These are phyloP conservation scores for Nemania sp. DNA, from an alignment of 2,329 filamentous ascomycete species.

Conservation along the genomic window DNA sequence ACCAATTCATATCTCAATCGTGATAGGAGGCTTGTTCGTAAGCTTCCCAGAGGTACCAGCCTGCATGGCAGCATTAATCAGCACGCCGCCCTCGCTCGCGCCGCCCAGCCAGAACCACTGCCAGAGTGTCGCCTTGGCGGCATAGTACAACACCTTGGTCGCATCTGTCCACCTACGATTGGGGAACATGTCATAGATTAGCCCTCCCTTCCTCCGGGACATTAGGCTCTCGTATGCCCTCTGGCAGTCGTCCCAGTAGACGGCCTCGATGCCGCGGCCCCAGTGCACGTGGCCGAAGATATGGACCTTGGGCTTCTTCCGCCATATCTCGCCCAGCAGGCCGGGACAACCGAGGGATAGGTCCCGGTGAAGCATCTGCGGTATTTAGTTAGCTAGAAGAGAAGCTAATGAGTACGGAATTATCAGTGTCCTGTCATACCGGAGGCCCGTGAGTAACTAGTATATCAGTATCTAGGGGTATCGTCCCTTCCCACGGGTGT, in stretches of 20 bases:
- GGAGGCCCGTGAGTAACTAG: conserved; percentile 86
- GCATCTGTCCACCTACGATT: conserved; percentile 61
- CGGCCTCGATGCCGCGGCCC: conserved; percentile 75
- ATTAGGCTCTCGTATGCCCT: conserved; percentile 76
- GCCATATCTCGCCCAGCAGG: conserved; percentile 78
- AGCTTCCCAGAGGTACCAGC: conserved; percentile 64
- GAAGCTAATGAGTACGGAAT: not conserved
- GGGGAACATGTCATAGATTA: conserved; percentile 61
- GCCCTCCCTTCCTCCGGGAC: conserved; percentile 57
- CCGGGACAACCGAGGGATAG: conserved; percentile 77
- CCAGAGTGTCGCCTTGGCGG: conserved; percentile 63
- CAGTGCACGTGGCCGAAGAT: conserved; percentile 89
- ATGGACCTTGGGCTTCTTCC: conserved; percentile 79
- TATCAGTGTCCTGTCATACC: conserved; percentile 52
- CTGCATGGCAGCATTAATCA: conserved; percentile 70
- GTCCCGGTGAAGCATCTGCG: conserved; percentile 74
- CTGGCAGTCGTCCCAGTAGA: conserved; percentile 82
- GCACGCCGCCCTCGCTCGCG: conserved; percentile 61
- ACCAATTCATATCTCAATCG: conserved; percentile 43
- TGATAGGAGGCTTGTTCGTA: conserved; percentile 53
- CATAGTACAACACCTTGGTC: conserved; percentile 59
- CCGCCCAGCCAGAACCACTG: conserved; percentile 68
- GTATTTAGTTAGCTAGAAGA: conserved; percentile 11
- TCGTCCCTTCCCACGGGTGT: conserved; percentile 78
- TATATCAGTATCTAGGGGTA: conserved; percentile 80